phyloP scores from a whole-genome alignment of 805 yeast genomes.

The Diddensiella santjacobensis region DNA sequence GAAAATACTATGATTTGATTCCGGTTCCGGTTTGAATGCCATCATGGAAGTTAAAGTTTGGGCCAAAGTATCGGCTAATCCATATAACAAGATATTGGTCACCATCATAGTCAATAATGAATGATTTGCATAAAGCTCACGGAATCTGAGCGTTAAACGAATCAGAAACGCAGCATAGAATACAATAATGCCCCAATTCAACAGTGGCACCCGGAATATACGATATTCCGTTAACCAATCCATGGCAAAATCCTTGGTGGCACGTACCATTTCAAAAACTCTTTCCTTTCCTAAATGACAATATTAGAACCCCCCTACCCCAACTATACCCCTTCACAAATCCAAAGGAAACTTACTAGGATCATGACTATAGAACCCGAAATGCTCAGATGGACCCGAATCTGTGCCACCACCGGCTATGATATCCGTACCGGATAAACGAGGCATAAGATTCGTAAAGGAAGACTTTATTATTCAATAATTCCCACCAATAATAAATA shows the following conservation, averaged over 20 bases:
- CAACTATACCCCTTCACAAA: no score
- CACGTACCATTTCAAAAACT: not conserved
- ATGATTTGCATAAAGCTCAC: constrained; percentile 48
- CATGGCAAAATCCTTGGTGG: constrained; percentile 16
- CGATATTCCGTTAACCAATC: constrained; percentile 28
- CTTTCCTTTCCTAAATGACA: not conserved
- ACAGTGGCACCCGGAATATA: constrained; percentile 30
- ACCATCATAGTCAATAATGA: constrained; percentile 75
- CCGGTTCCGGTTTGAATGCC: constrained; percentile 25
- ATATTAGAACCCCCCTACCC: no score
- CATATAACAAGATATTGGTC: constrained; percentile 76
- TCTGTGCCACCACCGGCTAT: not conserved
- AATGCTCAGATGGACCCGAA: not conserved
- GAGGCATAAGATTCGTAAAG: not conserved
- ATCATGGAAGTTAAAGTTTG: constrained; percentile 55
- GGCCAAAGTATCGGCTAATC: constrained; percentile 88
- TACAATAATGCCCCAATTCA: constrained; percentile 35
- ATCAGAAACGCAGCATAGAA: constrained; percentile 30
- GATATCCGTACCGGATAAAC: not conserved
- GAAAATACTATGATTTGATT: constrained; percentile 12
- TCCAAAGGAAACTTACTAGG: not conserved
- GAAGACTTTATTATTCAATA: no score
- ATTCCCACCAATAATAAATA: no score
- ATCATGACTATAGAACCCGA: not conserved
- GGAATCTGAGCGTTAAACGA: constrained; percentile 33